These are phyloP conservation scores for Daldinia caldariorum DNA, from an alignment of 495 filamentous ascomycete genomes.

Conservation along the genomic window DNA sequence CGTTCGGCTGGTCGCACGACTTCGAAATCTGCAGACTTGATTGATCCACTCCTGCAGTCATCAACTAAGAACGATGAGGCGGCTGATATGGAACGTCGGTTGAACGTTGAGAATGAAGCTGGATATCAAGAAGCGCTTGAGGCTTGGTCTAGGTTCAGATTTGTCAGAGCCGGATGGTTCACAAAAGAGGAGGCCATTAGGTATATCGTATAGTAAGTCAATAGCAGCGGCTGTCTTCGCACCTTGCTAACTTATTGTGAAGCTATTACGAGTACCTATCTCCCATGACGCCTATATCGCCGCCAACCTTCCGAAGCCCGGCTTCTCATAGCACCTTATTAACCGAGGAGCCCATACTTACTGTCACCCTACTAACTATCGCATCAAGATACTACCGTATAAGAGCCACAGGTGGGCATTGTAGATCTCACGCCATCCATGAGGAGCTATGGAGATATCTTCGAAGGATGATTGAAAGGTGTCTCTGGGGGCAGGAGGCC, in stretches of 20 bases:
- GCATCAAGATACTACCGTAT: constrained; percentile 85
- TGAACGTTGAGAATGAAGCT: constrained; percentile 53
- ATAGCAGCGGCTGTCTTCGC: not conserved
- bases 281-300: constrained; percentile 89
- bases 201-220: constrained; percentile 86
- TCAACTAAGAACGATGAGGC: constrained; percentile 44
- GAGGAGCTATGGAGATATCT: constrained; percentile 96
- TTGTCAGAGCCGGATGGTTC: constrained; percentile 96
- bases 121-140: constrained; percentile 75
- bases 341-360: constrained; percentile 89
- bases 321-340: constrained; percentile 79
- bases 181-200: constrained; percentile 90
- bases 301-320: constrained; percentile 81
- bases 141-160: constrained; percentile 89
- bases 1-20: constrained; percentile 36
- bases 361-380: constrained; percentile 89
- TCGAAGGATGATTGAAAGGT: constrained; percentile 89
- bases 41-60: constrained; percentile 44
- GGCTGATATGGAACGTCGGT: constrained; percentile 50
- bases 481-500: constrained; percentile 95
- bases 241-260: constrained; percentile 34
- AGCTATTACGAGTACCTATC: constrained; percentile 91
- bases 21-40: constrained; percentile 44
- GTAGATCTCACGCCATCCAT: constrained; percentile 89
- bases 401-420: constrained; percentile 80